Conservation (phyloP, 345 rosid species). For the Euphorbia pulcherrima region DNA sequence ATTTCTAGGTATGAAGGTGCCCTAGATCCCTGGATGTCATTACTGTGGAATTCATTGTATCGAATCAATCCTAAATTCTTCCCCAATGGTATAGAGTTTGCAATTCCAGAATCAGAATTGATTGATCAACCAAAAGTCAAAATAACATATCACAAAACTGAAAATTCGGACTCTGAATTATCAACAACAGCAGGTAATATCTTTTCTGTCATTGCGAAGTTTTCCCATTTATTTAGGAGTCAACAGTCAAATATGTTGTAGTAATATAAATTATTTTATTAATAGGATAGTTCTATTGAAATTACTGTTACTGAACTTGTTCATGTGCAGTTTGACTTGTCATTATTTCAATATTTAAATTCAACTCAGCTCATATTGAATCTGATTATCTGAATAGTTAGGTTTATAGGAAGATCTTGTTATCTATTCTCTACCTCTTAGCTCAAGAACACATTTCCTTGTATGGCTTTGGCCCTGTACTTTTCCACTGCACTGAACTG, state of each 20-base stretch:
- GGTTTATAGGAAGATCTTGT: background rate
- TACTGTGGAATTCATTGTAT: slow-evolving; percentile 64
- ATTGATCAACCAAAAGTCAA: slow-evolving; percentile 62
- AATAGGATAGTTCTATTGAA: background rate
- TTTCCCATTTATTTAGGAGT: background rate
- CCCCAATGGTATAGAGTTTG: slow-evolving; percentile 63
- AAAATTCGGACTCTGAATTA: slow-evolving; percentile 21
- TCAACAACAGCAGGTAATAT: slow-evolving; percentile 49
- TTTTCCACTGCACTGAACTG: too few species aligned
- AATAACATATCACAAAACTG: slow-evolving; percentile 41
- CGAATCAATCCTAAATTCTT: slow-evolving; percentile 55
- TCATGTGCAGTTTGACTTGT: background rate
- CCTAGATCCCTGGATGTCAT: slow-evolving; percentile 88
- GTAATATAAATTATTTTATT: background rate
- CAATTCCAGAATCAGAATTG: slow-evolving; percentile 37
- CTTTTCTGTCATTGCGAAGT: too few species aligned
- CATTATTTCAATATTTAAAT: background rate
- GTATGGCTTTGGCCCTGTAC: background rate
- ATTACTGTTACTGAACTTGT: background rate
- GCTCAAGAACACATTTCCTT: background rate
- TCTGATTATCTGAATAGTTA: background rate
- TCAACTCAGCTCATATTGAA: background rate
- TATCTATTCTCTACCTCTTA: background rate
- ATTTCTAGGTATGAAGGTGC: slow-evolving; percentile 77
- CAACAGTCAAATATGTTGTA: background rate